Evolutionary conservation across 2,329 filamentous ascomycete species (phyloP).

Genomic region (Penicillium verrucosum): DNA sequence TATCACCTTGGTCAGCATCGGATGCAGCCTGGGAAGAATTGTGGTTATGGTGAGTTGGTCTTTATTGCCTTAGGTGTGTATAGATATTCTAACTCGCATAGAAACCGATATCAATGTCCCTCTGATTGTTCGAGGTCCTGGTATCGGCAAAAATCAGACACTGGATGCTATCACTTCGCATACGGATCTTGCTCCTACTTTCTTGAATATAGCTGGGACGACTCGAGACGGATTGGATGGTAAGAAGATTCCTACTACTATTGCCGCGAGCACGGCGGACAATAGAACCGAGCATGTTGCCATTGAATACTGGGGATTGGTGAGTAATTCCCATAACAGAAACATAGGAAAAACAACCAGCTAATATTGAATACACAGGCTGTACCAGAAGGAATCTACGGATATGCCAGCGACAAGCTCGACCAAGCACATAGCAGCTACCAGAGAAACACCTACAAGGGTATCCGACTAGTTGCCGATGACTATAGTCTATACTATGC

Average conservation of each 20-base stretch:
- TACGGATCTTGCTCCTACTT: slow-evolving; percentile 61
- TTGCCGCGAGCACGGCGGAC: slow-evolving; percentile 20
- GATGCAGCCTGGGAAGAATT: too few species aligned
- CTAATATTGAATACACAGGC: slow-evolving; percentile 11
- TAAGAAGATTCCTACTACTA: slow-evolving; percentile 47
- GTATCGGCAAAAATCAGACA: slow-evolving; percentile 44
- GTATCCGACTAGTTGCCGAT: slow-evolving; percentile 52
- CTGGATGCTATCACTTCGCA: slow-evolving; percentile 56
- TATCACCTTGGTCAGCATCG: too few species aligned
- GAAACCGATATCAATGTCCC: slow-evolving; percentile 55
- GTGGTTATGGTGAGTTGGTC: slow-evolving; percentile 41
- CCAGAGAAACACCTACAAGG: slow-evolving; percentile 60
- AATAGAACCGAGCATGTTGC: slow-evolving; percentile 53
- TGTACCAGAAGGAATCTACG: slow-evolving; percentile 29
- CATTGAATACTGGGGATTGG: slow-evolving; percentile 56
- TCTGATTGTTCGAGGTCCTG: slow-evolving; percentile 57
- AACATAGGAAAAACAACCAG: neutral
- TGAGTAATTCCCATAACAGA: slow-evolving; percentile 14
- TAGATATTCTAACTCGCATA: slow-evolving; percentile 1
- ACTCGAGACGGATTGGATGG: slow-evolving; percentile 55
- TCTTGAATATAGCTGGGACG: slow-evolving; percentile 46
- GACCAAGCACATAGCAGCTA: slow-evolving; percentile 16
- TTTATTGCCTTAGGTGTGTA: neutral
- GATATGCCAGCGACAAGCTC: slow-evolving; percentile 22
- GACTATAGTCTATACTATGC: slow-evolving; percentile 63